Base-by-base conservation (phyloP, 352 stramenopile genomes). In the Globisporangium yorkense region DNA sequence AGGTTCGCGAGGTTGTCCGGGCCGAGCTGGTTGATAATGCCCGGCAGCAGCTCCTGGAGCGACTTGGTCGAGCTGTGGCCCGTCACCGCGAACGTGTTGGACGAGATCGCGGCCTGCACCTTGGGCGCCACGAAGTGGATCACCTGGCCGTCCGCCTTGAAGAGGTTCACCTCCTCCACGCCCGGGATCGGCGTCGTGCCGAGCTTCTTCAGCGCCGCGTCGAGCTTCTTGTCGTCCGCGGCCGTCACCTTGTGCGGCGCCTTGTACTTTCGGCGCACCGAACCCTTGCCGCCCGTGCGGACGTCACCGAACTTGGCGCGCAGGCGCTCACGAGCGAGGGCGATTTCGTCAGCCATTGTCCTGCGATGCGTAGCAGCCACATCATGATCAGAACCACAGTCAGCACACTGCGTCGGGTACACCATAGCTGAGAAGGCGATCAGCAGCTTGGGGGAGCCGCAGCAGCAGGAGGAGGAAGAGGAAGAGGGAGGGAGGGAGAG, bases 151-250 rank as follows among this genome's bases (percentile, higher is more conserved):
- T 99, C 97, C 8, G 97, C 91, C 85, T 98, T 98, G 89, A 99
- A 99, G 67, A 99, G 92, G 80, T 99, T 99, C 47, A 99, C 97
- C 74, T 99, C 97, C 74, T 99, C 96, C 57, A 99, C 98, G 60
- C 91, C 97, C 29, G 96, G 96, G 70, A 99, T 99, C 72, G 94
- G 97, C 45, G 95, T 99, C 61, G 98, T 92, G 51, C 94, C 94
- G 49, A 99, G 87, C 80, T 98, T 98, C 88, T 99, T 99, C 31
- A 99, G 77, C 46, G 95, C 96, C 29, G 87, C 92, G 58, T 84
- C 85, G 41, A 99, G 89, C 81, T 99, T 99, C 72, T 97, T 98
- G 80, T 99, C 97, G 70, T 98, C 96, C 70, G 93, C 87, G 16
- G 88, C 89, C 54, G 89, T 77, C 51, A 90, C 86, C 80, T 96